Conservation (phyloP, 257 asterid genomes). For the Parsonsia alboflavescens region DNA sequence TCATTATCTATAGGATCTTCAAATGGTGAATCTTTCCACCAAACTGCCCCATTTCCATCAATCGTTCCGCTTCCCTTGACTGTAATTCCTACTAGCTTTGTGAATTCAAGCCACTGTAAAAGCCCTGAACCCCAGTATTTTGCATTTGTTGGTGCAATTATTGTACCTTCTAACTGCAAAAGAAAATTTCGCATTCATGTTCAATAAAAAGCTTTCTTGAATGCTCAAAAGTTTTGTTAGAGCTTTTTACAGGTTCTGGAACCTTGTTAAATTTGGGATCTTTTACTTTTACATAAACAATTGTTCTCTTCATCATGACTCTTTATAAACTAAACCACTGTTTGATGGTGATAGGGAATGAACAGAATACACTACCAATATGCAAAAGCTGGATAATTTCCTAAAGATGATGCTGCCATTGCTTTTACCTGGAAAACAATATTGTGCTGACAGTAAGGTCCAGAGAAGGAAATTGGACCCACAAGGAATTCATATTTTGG, state of each 20-base stretch:
- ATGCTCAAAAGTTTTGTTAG: background rate
- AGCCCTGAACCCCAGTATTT: slow-evolving; percentile 80
- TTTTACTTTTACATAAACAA: background rate
- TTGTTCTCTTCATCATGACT: background rate
- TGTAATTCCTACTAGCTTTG: slow-evolving; percentile 79
- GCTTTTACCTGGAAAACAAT: slow-evolving; percentile 77
- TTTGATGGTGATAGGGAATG: background rate
- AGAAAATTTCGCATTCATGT: background rate
- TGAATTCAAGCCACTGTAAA: slow-evolving; percentile 78
- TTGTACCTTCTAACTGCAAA: slow-evolving; percentile 78
- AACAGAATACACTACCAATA: background rate
- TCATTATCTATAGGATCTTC: slow-evolving; percentile 75
- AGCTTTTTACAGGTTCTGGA: background rate
- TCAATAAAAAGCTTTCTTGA: slow-evolving; percentile 6
- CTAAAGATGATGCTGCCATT: background rate
- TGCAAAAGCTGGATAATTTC: background rate
- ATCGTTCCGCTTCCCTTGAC: slow-evolving; percentile 65
- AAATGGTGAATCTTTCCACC: slow-evolving; percentile 69
- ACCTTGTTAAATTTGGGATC: background rate
- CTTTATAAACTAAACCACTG: background rate
- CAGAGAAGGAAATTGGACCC: slow-evolving; percentile 88
- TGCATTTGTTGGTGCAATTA: slow-evolving; percentile 71
- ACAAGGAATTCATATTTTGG: slow-evolving; percentile 57
- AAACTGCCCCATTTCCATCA: slow-evolving; percentile 82
- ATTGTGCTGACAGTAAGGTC: slow-evolving; percentile 82